phyloP scores from a whole-genome alignment of 371 early-diverging fungal species.

The Massospora cicadina region DNA sequence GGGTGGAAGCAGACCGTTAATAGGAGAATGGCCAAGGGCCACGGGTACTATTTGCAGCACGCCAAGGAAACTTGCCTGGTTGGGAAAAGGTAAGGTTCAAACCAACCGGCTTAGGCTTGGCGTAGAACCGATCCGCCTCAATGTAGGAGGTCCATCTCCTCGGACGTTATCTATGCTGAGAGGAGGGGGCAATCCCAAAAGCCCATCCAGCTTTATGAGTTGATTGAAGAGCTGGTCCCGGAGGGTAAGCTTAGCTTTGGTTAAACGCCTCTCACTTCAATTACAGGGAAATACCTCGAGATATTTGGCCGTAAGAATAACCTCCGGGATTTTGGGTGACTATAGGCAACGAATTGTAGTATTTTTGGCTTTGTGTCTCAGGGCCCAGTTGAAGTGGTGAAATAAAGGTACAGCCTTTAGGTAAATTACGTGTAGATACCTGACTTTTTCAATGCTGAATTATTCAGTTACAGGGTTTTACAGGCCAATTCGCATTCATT shows the following conservation, averaged over 20 bases:
- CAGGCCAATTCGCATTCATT: too few species aligned
- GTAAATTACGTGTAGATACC: too few species aligned
- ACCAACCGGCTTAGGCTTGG: neutral
- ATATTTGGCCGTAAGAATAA: constrained; percentile 92
- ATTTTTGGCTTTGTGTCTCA: too few species aligned
- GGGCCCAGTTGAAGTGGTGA: too few species aligned
- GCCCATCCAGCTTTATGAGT: constrained; percentile 80
- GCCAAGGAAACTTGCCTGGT: constrained; percentile 92
- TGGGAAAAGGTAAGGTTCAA: constrained; percentile 42
- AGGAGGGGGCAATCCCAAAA: constrained; percentile 88
- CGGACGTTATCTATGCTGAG: constrained; percentile 83
- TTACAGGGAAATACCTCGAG: constrained; percentile 57
- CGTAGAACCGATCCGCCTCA: constrained; percentile 54
- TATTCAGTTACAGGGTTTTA: too few species aligned
- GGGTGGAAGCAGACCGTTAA: constrained; percentile 93
- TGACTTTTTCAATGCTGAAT: too few species aligned
- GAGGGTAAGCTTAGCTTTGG: constrained; percentile 30
- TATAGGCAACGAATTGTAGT: constrained; percentile 75
- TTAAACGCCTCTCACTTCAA: neutral
- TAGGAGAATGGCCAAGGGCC: constrained; percentile 87
- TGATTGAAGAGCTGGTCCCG: constrained; percentile 80
- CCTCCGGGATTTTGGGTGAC: constrained; percentile 86
- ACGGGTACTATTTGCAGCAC: constrained; percentile 88
- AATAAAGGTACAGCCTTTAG: too few species aligned
- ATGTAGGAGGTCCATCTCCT: constrained; percentile 54